A percentile compares a stretch with the other conserved stretches of the same genome.
Conservation (phyloP, 345 rosid genomes). For the Luvunga scandens region DNA sequence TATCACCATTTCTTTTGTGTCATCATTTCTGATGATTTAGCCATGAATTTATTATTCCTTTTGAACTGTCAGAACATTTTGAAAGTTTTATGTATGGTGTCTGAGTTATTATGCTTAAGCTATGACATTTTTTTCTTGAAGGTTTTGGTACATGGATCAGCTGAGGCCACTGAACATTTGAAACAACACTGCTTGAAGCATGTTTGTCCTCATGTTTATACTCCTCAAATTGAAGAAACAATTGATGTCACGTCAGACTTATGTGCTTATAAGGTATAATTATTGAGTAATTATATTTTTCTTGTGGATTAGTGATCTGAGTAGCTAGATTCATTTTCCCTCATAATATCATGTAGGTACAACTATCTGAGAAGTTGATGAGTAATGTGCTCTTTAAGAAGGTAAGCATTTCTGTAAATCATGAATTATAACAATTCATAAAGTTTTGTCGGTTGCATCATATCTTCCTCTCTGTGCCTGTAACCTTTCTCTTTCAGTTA, state of each 20-base stretch:
- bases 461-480: not conserved
- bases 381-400: conserved; percentile 92
- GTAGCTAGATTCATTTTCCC: conserved; percentile 15
- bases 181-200: conserved; percentile 87
- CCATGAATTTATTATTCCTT: not conserved
- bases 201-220: conserved; percentile 84
- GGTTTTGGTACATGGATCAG: conserved; percentile 98
- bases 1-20: not conserved
- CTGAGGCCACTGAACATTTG: conserved; percentile 96
- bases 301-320: not conserved
- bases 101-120: conserved; percentile 2
- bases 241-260: conserved; percentile 92
- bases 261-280: conserved; percentile 88
- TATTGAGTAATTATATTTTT: not conserved
- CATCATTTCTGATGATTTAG: not conserved
- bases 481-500: conserved; percentile 42
- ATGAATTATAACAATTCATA: not conserved
- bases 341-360: conserved; percentile 54
- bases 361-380: conserved; percentile 95
- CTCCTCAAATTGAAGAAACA: conserved; percentile 88
- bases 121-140: conserved; percentile 18
- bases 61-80: not conserved
- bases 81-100: not conserved
- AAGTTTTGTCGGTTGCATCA: not conserved
- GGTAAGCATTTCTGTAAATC: conserved; percentile 35